These are phyloP conservation scores for Phytophthora constricta DNA, from an alignment of 352 stramenopile genomes.

Conservation along the genomic window DNA sequence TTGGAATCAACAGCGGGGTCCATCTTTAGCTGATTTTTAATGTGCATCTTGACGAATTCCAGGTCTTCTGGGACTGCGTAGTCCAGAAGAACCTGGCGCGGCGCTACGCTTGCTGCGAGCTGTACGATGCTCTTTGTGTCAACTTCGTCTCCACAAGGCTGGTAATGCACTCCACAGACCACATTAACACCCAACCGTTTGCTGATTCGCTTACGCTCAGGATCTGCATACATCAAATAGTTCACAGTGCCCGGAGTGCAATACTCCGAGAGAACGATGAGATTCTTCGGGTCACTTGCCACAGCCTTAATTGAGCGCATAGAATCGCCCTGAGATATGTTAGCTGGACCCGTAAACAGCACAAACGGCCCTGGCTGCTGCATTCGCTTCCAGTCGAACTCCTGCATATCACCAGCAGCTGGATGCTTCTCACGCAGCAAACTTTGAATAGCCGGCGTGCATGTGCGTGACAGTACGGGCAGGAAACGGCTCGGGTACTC, in stretches of 20 bases:
- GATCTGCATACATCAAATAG: constrained; percentile 82
- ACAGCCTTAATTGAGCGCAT: constrained; percentile 64
- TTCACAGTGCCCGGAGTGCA: constrained; percentile 84
- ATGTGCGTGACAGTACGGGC: constrained; percentile 68
- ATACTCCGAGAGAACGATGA: constrained; percentile 86
- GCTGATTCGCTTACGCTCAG: constrained; percentile 68
- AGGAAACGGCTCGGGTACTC: constrained; percentile 64
- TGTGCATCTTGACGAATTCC: constrained; percentile 67
- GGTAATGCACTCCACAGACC: constrained; percentile 83
- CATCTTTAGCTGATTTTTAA: constrained; percentile 60
- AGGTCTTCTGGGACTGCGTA: constrained; percentile 63
- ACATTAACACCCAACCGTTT: constrained; percentile 77
- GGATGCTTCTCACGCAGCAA: constrained; percentile 37
- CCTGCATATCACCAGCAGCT: constrained; percentile 34
- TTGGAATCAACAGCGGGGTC: constrained; percentile 30
- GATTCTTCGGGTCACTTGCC: constrained; percentile 77
- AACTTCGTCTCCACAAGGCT: constrained; percentile 85
- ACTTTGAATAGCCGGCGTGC: constrained; percentile 50
- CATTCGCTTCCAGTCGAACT: constrained; percentile 78
- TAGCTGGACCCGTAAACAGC: constrained; percentile 80
- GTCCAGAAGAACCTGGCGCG: constrained; percentile 76
- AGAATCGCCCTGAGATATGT: constrained; percentile 78
- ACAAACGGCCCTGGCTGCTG: constrained; percentile 75
- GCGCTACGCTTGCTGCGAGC: constrained; percentile 59
- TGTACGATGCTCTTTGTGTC: constrained; percentile 88